phyloP scores from a whole-genome alignment of 805 yeast species.

The Candida vaughaniae region DNA sequence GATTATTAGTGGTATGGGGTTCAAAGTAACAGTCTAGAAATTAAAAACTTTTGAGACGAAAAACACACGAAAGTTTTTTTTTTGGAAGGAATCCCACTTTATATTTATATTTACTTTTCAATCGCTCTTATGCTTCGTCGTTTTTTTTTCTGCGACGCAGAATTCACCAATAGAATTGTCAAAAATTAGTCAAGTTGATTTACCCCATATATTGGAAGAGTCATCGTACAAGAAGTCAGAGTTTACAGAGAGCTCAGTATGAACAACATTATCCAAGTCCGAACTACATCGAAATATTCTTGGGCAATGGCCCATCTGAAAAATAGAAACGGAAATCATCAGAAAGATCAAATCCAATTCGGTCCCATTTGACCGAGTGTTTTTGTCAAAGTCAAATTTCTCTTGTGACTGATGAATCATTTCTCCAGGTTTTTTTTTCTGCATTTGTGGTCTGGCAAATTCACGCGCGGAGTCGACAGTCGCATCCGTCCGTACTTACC shows the following conservation, averaged over 20 bases:
- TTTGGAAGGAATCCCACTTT: background rate
- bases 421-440: conserved; percentile 6
- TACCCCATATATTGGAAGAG: too few relatives aligned
- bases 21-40: too few relatives aligned
- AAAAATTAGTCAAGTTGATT: too few relatives aligned
- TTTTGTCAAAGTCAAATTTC: background rate
- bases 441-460: background rate
- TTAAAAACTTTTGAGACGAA: too few relatives aligned
- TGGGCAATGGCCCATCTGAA: too few relatives aligned
- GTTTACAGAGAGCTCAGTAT: too few relatives aligned
- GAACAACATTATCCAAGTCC: too few relatives aligned
- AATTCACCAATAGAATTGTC: conserved; percentile 5
- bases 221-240: too few relatives aligned
- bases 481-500: too few relatives aligned
- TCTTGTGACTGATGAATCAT: conserved; percentile 8
- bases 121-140: conserved; percentile 2
- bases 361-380: background rate
- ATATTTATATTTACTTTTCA: background rate
- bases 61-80: too few relatives aligned
- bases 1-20: too few relatives aligned
- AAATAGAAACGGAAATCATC: background rate
- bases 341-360: background rate
- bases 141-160: conserved; percentile 1
- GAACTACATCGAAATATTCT: too few relatives aligned
- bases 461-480: background rate